phyloP scores from a whole-genome alignment of 352 stramenopile species.

The Pythium monospermum region DNA sequence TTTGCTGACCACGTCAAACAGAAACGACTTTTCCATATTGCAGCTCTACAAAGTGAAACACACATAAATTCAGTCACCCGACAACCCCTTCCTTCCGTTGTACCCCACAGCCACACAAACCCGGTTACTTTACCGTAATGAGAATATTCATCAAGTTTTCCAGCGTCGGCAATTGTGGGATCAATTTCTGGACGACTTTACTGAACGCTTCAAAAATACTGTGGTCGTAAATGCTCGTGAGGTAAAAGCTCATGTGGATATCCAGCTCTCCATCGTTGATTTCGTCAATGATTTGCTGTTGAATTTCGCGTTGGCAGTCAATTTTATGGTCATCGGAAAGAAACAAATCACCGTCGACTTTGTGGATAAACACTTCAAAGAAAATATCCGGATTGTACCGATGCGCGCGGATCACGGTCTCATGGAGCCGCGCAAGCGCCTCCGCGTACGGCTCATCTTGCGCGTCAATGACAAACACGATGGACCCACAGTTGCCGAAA shows the following conservation, averaged over 20 bases:
- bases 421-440: constrained; percentile 80
- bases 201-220: constrained; percentile 97
- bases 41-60: constrained; percentile 71
- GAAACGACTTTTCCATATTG: constrained; percentile 98
- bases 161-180: constrained; percentile 95
- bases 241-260: constrained; percentile 91
- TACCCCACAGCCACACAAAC: too few species aligned
- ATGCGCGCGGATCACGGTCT: constrained; percentile 84
- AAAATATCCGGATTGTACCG: constrained; percentile 94
- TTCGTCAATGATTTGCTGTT: constrained; percentile 96
- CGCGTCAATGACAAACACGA: constrained; percentile 98
- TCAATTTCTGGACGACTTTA: constrained; percentile 97
- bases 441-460: constrained; percentile 93
- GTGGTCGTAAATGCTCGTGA: constrained; percentile 93
- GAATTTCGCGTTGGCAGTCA: constrained; percentile 96
- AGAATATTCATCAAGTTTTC: constrained; percentile 98
- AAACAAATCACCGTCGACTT: constrained; percentile 98
- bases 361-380: constrained; percentile 99
- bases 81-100: too few species aligned
- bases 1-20: constrained; percentile 99
- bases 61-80: neutral
- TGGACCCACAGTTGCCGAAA: constrained; percentile 87
- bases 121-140: constrained; percentile 66
- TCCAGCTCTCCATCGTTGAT: constrained; percentile 93
- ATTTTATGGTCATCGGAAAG: constrained; percentile 98